A percentile compares a stretch with the other conserved stretches of the same genome.
phyloP scores from a whole-genome alignment of 139 green algal species.

The Asterochloris sp. region DNA sequence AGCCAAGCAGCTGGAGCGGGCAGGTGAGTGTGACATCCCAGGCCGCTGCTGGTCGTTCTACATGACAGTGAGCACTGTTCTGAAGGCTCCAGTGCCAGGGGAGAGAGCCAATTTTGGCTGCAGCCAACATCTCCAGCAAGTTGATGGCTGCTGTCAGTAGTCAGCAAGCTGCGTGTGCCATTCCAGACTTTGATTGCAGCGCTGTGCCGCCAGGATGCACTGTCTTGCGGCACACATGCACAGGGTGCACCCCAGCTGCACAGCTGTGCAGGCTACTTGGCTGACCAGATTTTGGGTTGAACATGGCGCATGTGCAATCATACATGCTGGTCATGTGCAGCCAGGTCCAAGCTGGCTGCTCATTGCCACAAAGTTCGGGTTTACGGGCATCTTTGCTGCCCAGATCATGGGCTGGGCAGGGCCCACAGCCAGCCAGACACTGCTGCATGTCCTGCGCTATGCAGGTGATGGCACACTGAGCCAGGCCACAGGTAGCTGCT shows the following conservation, averaged over 20 bases:
- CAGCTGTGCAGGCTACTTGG: too few relatives aligned
- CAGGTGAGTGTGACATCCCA: slow-evolving; percentile 37
- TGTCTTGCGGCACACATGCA: too few relatives aligned
- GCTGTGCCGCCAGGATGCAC: too few relatives aligned
- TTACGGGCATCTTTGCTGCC: too few relatives aligned
- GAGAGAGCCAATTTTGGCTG: neutral
- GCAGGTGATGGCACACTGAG: neutral
- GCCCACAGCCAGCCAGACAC: neutral
- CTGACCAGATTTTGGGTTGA: too few relatives aligned
- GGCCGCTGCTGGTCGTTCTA: neutral
- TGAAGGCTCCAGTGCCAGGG: neutral
- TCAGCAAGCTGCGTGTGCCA: neutral
- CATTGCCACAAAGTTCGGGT: too few relatives aligned
- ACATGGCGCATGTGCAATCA: too few relatives aligned
- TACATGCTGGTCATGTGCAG: too few relatives aligned
- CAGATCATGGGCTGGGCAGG: too few relatives aligned
- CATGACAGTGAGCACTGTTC: neutral
- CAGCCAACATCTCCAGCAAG: neutral
- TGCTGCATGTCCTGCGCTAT: neutral
- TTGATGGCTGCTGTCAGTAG: neutral
- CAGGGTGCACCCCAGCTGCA: too few relatives aligned
- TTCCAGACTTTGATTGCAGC: neutral
- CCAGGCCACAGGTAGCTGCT: neutral
- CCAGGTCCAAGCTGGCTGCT: too few relatives aligned
- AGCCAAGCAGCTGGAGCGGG: slow-evolving; percentile 62